These are phyloP conservation scores for Physcomitrium patens DNA, from an alignment of 225 moss, liverwort and hornwort genomes.

Conservation along the genomic window DNA sequence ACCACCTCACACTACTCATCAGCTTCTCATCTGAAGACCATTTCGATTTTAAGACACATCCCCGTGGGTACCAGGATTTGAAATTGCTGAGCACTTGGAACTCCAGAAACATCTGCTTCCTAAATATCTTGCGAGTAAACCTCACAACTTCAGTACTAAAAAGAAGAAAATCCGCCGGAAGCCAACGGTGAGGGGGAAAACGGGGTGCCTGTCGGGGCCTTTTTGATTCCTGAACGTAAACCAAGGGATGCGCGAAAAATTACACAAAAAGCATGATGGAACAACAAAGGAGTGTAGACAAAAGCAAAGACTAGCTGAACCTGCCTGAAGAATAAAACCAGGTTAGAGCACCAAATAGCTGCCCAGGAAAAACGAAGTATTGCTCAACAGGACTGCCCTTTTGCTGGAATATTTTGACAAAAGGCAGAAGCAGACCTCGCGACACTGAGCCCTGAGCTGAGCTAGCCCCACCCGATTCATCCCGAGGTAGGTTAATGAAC, in stretches of 20 bases:
- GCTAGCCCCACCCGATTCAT: conserved; percentile 1
- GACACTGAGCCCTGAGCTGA: neutral
- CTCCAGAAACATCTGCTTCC: conserved; percentile 3
- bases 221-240: neutral
- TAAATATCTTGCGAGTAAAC: neutral
- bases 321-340: neutral
- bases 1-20: neutral
- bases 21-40: neutral
- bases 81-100: conserved; percentile 10
- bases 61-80: neutral
- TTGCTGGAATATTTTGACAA: neutral
- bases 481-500: neutral
- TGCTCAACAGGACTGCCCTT: neutral
- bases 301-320: conserved; percentile 9
- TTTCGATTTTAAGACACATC: neutral
- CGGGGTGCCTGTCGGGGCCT: neutral
- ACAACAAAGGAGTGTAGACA: neutral
- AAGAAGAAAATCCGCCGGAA: neutral
- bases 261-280: conserved; percentile 8
- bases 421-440: neutral
- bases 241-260: neutral
- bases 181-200: neutral
- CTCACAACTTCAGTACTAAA: neutral
- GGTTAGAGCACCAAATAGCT: neutral
- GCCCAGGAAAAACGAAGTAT: neutral